A percentile compares a stretch with the other conserved stretches of the same genome.
phyloP scores from a whole-genome alignment of 2,329 filamentous ascomycete genomes.

The Aspergillus quadrilineatus region DNA sequence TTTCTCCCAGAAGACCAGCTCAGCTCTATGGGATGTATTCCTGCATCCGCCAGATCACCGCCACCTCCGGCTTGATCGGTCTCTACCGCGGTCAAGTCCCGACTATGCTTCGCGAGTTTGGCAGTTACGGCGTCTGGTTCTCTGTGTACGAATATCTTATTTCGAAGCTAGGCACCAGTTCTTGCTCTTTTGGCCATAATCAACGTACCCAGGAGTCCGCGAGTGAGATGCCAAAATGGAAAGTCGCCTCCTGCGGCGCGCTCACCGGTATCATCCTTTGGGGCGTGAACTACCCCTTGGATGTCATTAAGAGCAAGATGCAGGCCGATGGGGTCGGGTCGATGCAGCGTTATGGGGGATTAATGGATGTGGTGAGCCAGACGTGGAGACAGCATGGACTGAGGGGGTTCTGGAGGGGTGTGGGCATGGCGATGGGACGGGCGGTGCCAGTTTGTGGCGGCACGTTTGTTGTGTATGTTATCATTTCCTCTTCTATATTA shows the following conservation, averaged over 20 bases:
- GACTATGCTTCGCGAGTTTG: slow-evolving; percentile 79
- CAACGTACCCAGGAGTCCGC: neutral
- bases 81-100: slow-evolving; percentile 85
- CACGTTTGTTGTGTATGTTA: slow-evolving; percentile 71
- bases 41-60: slow-evolving; percentile 75
- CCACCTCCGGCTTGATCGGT: slow-evolving; percentile 66
- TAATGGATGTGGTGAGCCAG: slow-evolving; percentile 80
- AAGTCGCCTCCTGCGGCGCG: slow-evolving; percentile 88
- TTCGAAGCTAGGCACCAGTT: slow-evolving; percentile 63
- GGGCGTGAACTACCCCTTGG: slow-evolving; percentile 86
- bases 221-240: slow-evolving; percentile 70
- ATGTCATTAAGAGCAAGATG: slow-evolving; percentile 98
- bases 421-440: slow-evolving; percentile 83
- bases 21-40: slow-evolving; percentile 65
- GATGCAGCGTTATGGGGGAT: slow-evolving; percentile 67
- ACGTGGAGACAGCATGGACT: slow-evolving; percentile 72
- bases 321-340: slow-evolving; percentile 84
- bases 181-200: neutral
- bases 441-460: slow-evolving; percentile 94
- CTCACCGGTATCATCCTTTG: slow-evolving; percentile 88
- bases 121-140: slow-evolving; percentile 94
- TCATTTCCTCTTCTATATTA: neutral
- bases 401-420: slow-evolving; percentile 85
- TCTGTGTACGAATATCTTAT: slow-evolving; percentile 59
- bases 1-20: neutral